Evolutionary conservation across 106 monocot species (phyloP), one percentile per base, ranked within the genome.

Genomic region (Iris macrosiphon): DNA sequence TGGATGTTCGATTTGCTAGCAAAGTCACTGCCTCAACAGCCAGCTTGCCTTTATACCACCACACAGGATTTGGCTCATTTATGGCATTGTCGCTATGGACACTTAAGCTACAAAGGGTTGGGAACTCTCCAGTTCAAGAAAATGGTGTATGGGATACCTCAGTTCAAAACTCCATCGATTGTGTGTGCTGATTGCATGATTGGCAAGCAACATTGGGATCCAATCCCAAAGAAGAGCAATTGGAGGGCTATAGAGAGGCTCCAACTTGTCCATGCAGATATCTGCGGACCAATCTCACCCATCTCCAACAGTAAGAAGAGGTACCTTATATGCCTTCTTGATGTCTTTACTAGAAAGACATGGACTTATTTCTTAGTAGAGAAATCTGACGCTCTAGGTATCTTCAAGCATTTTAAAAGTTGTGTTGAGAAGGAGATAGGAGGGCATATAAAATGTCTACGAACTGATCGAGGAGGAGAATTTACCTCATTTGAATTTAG

Each of bases 381-480:
- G 0, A 37, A 37, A 35, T 18, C 35, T 8, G 55, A 37, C 4
- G 31, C 31, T 2, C 13, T 55, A 7, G 10, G 34, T 34, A 18
- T 18, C 2, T 32, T 37, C 20, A 57, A 52, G 26, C 10, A 39
- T 40, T 37, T 39, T 8, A 57, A 37, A 57, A 13, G 22, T 7
- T 39, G 57, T 23, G 8, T 37, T 57, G 20, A 57, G 11, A 39
- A 57, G 10, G 57, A 57, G 31, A 20, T 39, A 39, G 39, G 40
- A 39, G 39, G 6, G 12, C 24, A 37, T 25, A 23, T 37, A 32
- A 22, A 12, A 16, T 40, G 39, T 22, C 20, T 40, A 11, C 37
- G 39, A 57, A 57, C 40, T 39, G 39, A 57, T 30, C 28, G 52
- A 52, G 30, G 52, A 7, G 52, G 52, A 30, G 52, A 52, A 31